Percentiles rank a stretch among this genome's conserved stretches.
phyloP scores from a whole-genome alignment of 2,329 filamentous ascomycete species.

The Calonectria crousiana region DNA sequence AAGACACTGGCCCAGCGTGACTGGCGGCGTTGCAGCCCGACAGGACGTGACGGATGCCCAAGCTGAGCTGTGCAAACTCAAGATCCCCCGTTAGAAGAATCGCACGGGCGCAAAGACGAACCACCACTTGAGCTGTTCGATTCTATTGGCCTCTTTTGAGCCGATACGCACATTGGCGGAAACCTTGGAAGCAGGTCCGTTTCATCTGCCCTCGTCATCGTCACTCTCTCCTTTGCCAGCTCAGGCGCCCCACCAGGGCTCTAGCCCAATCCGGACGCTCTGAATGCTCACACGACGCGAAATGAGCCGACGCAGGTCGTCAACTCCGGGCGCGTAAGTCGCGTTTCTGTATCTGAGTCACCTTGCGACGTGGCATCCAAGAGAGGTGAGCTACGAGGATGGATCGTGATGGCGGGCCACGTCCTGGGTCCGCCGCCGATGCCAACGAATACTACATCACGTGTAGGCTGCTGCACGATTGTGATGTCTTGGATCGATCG shows the following conservation, averaged over 20 bases:
- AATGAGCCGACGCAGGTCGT: not conserved
- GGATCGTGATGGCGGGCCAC: not conserved
- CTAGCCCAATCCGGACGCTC: not conserved
- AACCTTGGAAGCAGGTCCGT: not conserved
- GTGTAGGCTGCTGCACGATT: not conserved
- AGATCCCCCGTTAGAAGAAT: not conserved
- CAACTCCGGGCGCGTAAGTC: not conserved
- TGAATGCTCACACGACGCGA: not conserved
- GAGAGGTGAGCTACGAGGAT: not conserved
- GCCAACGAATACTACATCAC: not conserved
- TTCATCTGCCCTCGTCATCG: not conserved
- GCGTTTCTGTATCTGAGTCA: not conserved
- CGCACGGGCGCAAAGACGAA: not conserved
- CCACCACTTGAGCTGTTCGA: not conserved
- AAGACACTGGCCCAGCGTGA: not conserved
- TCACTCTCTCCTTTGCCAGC: not conserved
- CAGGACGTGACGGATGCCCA: not conserved
- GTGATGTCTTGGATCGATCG: not conserved
- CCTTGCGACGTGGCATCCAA: not conserved
- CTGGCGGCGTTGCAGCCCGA: not conserved
- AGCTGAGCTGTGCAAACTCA: not conserved
- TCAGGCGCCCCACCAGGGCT: not conserved
- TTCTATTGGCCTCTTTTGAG: not conserved
- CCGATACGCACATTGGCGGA: not conserved
- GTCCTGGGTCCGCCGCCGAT: too few relatives aligned